Percentiles rank a stretch among this genome's conserved stretches.
Conservation (phyloP, 768 basidiomycete genomes). For the Suillus spraguei region DNA sequence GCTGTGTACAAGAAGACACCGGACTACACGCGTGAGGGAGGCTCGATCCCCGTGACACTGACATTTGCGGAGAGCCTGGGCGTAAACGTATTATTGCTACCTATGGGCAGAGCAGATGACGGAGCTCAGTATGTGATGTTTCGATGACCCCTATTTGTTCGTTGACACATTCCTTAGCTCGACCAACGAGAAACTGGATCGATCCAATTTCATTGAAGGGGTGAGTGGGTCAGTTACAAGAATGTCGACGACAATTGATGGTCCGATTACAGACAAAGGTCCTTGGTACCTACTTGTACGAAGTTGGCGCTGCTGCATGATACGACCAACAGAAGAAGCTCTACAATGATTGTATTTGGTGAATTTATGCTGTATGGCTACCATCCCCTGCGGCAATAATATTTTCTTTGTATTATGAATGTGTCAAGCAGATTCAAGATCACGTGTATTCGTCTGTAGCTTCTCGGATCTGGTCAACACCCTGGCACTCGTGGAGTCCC, state of each 20-base stretch:
- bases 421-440: neutral
- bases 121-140: slow-evolving; percentile 76
- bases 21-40: slow-evolving; percentile 89
- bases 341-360: neutral
- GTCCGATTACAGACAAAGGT: slow-evolving; percentile 30
- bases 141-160: neutral
- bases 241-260: slow-evolving; percentile 8
- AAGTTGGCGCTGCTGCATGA: slow-evolving; percentile 28
- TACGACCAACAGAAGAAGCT: neutral
- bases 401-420: neutral
- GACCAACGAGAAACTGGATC: slow-evolving; percentile 94
- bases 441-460: neutral
- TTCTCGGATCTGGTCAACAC: neutral
- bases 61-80: slow-evolving; percentile 89
- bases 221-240: slow-evolving; percentile 43
- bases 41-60: slow-evolving; percentile 91
- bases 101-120: slow-evolving; percentile 94
- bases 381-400: neutral
- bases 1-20: slow-evolving; percentile 72
- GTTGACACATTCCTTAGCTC: slow-evolving; percentile 48
- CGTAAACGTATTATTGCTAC: slow-evolving; percentile 86
- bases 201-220: slow-evolving; percentile 85
- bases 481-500: neutral
- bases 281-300: slow-evolving; percentile 35
- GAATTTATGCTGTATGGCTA: neutral